phyloP scores from a whole-genome alignment of 2,329 filamentous ascomycete genomes.

The Alternaria alternata region DNA sequence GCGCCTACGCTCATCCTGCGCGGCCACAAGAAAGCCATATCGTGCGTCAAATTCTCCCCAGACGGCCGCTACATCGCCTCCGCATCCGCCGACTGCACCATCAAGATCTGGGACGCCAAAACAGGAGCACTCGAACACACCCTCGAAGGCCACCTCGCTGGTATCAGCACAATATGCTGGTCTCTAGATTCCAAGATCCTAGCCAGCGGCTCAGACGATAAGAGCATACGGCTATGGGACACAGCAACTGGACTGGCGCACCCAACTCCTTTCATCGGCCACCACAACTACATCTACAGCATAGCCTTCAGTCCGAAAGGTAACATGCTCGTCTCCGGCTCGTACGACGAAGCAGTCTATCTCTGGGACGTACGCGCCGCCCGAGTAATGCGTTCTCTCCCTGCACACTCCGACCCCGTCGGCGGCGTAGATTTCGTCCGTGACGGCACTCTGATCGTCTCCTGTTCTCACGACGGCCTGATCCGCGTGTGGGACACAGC shows the following conservation, averaged over 20 bases:
- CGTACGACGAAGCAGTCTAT: constrained; percentile 96
- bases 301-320: constrained; percentile 97
- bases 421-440: constrained; percentile 90
- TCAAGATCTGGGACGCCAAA: constrained; percentile 87
- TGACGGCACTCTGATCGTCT: constrained; percentile 91
- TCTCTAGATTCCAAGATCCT: constrained; percentile 86
- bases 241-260: constrained; percentile 66
- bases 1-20: constrained; percentile 73
- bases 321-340: constrained; percentile 94
- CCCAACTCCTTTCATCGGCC: constrained; percentile 74
- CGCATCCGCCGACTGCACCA: constrained; percentile 82
- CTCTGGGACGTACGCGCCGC: constrained; percentile 94
- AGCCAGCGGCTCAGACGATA: constrained; percentile 94
- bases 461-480: constrained; percentile 84
- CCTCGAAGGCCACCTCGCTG: constrained; percentile 90
- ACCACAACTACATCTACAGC: constrained; percentile 96
- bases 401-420: constrained; percentile 94
- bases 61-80: constrained; percentile 90
- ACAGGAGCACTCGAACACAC: constrained; percentile 85
- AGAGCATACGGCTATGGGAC: constrained; percentile 93
- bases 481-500: constrained; percentile 90
- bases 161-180: constrained; percentile 94
- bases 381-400: constrained; percentile 85
- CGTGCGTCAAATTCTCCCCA: constrained; percentile 89
- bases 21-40: constrained; percentile 81